phyloP scores from a whole-genome alignment of 768 basidiomycete genomes.

The Pulveroboletus frians region DNA sequence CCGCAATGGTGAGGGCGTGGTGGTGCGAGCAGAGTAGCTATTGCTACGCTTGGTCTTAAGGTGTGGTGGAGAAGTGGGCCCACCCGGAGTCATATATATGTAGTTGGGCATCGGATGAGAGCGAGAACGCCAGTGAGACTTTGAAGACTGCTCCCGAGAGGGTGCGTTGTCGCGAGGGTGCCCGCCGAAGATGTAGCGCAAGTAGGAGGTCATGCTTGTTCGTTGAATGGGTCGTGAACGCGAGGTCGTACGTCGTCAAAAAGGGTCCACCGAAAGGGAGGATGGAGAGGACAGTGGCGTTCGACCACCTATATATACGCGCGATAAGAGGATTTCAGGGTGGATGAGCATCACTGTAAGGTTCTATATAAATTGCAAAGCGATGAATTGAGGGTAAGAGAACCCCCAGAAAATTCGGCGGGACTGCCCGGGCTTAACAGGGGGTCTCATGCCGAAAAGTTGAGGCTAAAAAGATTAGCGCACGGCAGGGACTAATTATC shows the following conservation, averaged over 20 bases:
- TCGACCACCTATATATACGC: constrained; percentile 27
- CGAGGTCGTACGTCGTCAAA: constrained; percentile 15
- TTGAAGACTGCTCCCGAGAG: constrained; percentile 29
- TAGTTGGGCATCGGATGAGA: constrained; percentile 38
- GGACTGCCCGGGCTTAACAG: constrained; percentile 10
- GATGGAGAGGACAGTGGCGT: constrained; percentile 2
- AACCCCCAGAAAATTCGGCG: constrained; percentile 27
- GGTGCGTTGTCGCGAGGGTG: constrained; percentile 24
- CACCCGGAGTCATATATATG: constrained; percentile 35
- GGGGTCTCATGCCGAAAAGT: constrained; percentile 20
- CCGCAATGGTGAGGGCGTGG: constrained; percentile 38
- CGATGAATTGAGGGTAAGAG: constrained; percentile 31
- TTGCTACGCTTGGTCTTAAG: constrained; percentile 37
- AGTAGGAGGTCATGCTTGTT: constrained; percentile 43
- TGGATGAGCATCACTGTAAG: constrained; percentile 7
- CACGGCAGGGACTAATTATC: constrained; percentile 15
- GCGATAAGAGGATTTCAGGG: constrained; percentile 21
- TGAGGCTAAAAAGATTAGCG: constrained; percentile 1
- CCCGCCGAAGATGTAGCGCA: constrained; percentile 45
- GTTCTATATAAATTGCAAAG: constrained; percentile 23
- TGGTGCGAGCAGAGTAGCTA: constrained; percentile 35
- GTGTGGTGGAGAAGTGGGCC: constrained; percentile 35
- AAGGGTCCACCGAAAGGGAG: constrained; percentile 9
- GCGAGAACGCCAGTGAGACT: constrained; percentile 40
- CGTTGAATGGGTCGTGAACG: constrained; percentile 16